Base-by-base conservation (phyloP, 2,329 filamentous ascomycete genomes). In the Colletotrichum lini region DNA sequence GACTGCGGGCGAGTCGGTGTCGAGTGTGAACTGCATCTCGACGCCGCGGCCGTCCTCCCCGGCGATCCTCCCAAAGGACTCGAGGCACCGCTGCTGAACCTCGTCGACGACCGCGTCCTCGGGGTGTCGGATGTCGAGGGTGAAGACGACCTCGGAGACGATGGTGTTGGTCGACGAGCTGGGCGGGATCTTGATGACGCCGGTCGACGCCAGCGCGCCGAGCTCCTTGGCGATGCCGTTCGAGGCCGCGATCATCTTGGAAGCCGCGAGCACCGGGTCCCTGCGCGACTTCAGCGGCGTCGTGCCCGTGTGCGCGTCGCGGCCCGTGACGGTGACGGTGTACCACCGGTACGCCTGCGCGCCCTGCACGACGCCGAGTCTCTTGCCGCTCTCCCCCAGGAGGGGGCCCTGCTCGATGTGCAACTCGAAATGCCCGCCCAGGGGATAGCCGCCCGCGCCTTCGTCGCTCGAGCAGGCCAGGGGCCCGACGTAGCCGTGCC, bases 391-490 rank as follows among this genome's bases (percentile, higher is more conserved):
- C 18, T 86, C 86, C 76, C 95, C 91, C 1, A 97, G 86, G 44
- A 94, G 89, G 0, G 93, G 93, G 0, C 93, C 93, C 79, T 97
- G 94, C 79, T 97, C 94, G 64, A 96, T 96, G 77, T 96, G 94
- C 12, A 96, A 85, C 79, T 96, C 93, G 76, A 96, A 95, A 79
- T 96, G 93, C 1, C 92, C 92, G 1, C 89, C 91, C 81, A 94
- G 89, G 0, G 91, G 91, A 26, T 67, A 73, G 2, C 70, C 70
- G 10, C 30, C 30, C 30, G 57, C 9, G 2, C 56, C 40, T 15
- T 54, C 42, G 42, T 56, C 44, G 54, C 50, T 60, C 4, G 70
- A 66, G 38, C 72, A 73, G 15, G 65, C 47, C 0, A 85, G 81
- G 0, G 80, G 74, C 16, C 93, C 93, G 0, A 94, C 81, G 73